Evolutionary conservation across 2,329 filamentous ascomycete species (phyloP).

Genomic region (Coniochaeta sp.): DNA sequence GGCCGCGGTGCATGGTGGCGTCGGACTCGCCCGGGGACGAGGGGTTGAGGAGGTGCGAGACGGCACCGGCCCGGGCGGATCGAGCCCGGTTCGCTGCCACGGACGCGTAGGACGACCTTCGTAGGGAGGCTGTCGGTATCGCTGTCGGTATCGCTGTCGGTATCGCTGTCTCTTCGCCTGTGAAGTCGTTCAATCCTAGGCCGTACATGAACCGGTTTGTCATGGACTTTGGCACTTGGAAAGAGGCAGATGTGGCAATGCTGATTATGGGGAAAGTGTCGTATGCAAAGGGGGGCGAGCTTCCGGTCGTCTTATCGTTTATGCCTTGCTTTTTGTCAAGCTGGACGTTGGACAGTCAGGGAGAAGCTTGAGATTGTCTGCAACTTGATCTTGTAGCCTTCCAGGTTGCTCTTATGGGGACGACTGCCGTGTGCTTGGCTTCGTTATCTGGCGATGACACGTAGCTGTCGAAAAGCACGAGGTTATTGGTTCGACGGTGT

Average conservation of each 20-base stretch:
- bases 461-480: not conserved
- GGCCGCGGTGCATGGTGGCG: not conserved
- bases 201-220: not conserved
- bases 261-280: not conserved
- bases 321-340: not conserved
- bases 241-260: not conserved
- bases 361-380: not conserved
- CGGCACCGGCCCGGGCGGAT: conserved; percentile 26
- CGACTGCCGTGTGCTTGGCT: not conserved
- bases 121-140: not conserved
- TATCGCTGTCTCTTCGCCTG: not conserved
- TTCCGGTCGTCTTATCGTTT: not conserved
- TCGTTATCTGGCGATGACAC: not conserved
- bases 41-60: conserved; percentile 49
- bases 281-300: not conserved
- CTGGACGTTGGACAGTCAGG: not conserved
- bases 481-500: not conserved
- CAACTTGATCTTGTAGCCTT: not conserved
- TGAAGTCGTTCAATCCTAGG: not conserved
- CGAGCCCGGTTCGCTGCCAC: not conserved
- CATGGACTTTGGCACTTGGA: not conserved
- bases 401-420: not conserved
- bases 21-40: conserved; percentile 17
- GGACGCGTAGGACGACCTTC: not conserved
- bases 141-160: not conserved